Evolutionary conservation across 352 stramenopile species (phyloP).

Genomic region (Pythium brachiatum): DNA sequence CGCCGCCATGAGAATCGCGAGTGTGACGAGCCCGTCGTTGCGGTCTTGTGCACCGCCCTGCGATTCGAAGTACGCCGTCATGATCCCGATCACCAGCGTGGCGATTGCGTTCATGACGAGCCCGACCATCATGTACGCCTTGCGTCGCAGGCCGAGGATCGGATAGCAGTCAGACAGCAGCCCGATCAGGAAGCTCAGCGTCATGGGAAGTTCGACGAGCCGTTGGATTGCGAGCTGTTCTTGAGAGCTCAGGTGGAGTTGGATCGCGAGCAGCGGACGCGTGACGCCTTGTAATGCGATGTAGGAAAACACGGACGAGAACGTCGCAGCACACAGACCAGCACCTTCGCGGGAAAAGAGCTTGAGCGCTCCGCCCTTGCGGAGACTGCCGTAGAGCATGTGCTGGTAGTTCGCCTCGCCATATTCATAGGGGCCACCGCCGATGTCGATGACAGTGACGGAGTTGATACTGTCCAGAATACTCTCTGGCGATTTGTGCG

Average conservation of each 20-base stretch:
- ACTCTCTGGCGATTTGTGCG: constrained; percentile 3
- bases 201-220: constrained; percentile 24
- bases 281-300: constrained; percentile 10
- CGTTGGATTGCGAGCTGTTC: constrained; percentile 21
- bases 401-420: constrained; percentile 18
- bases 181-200: constrained; percentile 29
- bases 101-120: constrained; percentile 20
- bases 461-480: neutral
- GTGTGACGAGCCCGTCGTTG: constrained; percentile 13
- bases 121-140: constrained; percentile 32
- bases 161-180: constrained; percentile 31
- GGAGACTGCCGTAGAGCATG: constrained; percentile 28
- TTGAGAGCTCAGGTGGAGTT: constrained; percentile 18
- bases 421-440: neutral
- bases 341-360: constrained; percentile 27
- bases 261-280: constrained; percentile 16
- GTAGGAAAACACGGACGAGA: constrained; percentile 26
- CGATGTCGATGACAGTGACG: neutral
- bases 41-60: neutral
- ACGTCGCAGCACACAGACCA: constrained; percentile 19
- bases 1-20: constrained; percentile 26
- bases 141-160: constrained; percentile 28
- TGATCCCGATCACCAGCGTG: constrained; percentile 9
- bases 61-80: constrained; percentile 18
- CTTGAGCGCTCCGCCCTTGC: constrained; percentile 23